Evolutionary conservation across 2,329 filamentous ascomycete species (phyloP).

Genomic region (Xylaria sp.): DNA sequence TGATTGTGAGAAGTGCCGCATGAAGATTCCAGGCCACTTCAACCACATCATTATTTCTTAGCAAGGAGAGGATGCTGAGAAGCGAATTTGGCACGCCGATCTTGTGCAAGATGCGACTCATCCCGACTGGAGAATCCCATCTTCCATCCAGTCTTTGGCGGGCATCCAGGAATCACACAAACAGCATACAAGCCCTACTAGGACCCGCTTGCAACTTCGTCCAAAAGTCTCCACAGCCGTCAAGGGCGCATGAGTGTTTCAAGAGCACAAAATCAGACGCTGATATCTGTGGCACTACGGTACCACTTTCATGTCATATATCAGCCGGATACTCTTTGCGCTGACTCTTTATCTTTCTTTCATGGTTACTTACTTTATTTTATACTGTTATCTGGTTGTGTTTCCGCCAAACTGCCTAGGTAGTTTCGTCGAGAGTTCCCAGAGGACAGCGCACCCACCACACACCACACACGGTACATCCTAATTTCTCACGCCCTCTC

Average conservation of each 20-base stretch:
- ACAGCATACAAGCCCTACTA: neutral
- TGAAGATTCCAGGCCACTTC: constrained; percentile 72
- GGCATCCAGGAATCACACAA: neutral
- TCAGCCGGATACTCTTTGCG: neutral
- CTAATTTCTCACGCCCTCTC: constrained; percentile 3
- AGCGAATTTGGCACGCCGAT: constrained; percentile 10
- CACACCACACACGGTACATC: neutral
- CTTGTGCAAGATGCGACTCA: neutral
- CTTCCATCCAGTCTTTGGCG: no score
- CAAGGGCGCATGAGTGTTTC: neutral
- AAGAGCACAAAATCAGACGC: neutral
- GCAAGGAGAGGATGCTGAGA: constrained; percentile 21
- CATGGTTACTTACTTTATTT: neutral
- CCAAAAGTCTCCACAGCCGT: neutral
- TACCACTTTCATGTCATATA: neutral
- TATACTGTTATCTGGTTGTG: neutral
- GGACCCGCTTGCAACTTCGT: neutral
- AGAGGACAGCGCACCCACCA: neutral
- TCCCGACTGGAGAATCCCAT: no score
- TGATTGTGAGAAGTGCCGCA: constrained; percentile 72
- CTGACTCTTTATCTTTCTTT: neutral
- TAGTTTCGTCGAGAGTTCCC: neutral
- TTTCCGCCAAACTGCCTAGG: no score
- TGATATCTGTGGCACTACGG: neutral
- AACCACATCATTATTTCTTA: constrained; percentile 70